Base-by-base conservation (phyloP, 345 rosid species). In the Bretschneidera sinensis region DNA sequence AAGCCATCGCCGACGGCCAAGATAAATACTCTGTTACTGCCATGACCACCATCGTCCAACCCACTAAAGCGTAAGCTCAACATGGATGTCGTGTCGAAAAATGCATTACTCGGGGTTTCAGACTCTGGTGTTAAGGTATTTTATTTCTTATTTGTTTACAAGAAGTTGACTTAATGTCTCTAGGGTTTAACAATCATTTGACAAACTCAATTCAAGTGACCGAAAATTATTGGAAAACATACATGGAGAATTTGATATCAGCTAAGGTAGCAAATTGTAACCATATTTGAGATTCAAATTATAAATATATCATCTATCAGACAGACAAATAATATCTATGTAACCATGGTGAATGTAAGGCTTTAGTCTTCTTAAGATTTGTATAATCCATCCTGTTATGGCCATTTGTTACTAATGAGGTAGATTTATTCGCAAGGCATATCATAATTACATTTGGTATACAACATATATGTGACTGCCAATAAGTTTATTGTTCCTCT, bases 41-140 rank as follows among this genome's bases (percentile, higher is more conserved):
- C 97, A 20, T 81, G 97, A 15, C 96, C 97, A 19, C 99, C 92
- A 33, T 51, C 91, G 4, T 69, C 95, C 1, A 95, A 95, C 62
- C 92, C 97, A 24, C 96, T 95, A 48, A 95, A 95, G 77, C 81
- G 99, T 69, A 95, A 95, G 74, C 91, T 90, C 59, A 43, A 57
- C 57, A 22, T 62, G 2, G 97, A 89, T 10, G 24, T 74, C 18
- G 57, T 68, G 1, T 66, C 64, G 4, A 95, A 86, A 0, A 75
- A 64, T 21, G 61, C 74, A 1, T 67, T 60, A n/a, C 24, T 74
- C 16, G 81, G 82, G 21, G 58, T 64, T 22, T 60, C 84, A 10
- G 91, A 87, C 53, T 79, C 89, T 21, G 94, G 95, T 31, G 91
- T 86, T 59, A 78, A 85, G 87, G 95, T 84, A 63, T 57, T 62